phyloP scores from a whole-genome alignment of 441 rosid genomes.

The Raphanus hybrid region DNA sequence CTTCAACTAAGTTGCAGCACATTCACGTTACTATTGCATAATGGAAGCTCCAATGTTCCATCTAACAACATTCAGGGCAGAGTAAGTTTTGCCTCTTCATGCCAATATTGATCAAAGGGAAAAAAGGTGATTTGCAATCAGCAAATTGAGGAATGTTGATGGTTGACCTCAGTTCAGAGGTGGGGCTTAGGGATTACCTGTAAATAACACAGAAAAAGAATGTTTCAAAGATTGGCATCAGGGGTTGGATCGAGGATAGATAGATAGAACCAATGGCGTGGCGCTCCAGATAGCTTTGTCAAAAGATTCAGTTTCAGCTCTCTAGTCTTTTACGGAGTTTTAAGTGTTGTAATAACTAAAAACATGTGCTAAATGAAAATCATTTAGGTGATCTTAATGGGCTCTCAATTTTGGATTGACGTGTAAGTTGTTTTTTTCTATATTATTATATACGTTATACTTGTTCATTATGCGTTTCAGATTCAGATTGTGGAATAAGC shows the following conservation, averaged over 20 bases:
- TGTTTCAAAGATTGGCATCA: constrained; percentile 21
- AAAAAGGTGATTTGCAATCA: constrained; percentile 23
- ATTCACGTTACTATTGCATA: constrained; percentile 17
- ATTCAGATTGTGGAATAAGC: constrained; percentile 5
- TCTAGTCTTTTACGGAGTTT: background rate
- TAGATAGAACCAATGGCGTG: constrained; percentile 17
- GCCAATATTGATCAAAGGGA: constrained; percentile 25
- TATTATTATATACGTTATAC: too few relatives aligned
- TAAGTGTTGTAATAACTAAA: constrained; percentile 9
- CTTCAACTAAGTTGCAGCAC: constrained; percentile 69
- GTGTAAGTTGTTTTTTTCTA: constrained; percentile 17
- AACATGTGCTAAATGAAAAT: background rate
- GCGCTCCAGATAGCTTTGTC: constrained; percentile 6
- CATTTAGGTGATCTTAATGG: constrained; percentile 17
- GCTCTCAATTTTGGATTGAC: constrained; percentile 3
- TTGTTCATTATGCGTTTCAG: too few relatives aligned
- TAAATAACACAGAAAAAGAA: constrained; percentile 33
- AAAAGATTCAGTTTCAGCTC: constrained; percentile 13
- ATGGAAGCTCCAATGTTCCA: constrained; percentile 22
- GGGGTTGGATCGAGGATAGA: background rate
- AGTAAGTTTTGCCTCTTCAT: constrained; percentile 26
- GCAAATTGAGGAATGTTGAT: constrained; percentile 33
- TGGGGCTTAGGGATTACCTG: constrained; percentile 27
- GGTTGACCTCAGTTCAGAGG: constrained; percentile 35
- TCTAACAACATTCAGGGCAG: constrained; percentile 34